Base-by-base conservation (phyloP, 225 moss, liverwort and hornwort genomes). In the Neckera pumila region DNA sequence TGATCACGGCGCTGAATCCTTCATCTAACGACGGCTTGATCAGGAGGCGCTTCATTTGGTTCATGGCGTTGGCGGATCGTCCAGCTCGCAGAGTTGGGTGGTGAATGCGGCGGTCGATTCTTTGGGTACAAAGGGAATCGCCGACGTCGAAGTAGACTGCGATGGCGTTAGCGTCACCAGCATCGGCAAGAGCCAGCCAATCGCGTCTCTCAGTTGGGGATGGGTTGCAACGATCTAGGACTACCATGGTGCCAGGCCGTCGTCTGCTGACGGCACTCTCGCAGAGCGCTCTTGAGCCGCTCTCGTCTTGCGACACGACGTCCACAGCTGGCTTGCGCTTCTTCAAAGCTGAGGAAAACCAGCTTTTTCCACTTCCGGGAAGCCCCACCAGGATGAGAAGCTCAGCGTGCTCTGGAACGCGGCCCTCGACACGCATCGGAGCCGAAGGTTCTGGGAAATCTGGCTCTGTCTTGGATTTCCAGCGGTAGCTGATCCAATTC, bases 161-260 rank as follows among this genome's bases (percentile, higher is more conserved):
- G 3, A 92, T 61, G 65, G 91, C 86, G n/a, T 92, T 91, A 22
- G 47, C 4, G 20, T 83, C 75, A 16, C 81, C 89, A 7, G 28
- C 66, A 69, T 91, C 84, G 6, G 92, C 91, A 14, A 95, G 84
- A 45, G 91, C 90, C 57, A 96, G 61, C 96, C 96, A 96, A 38
- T 88, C 89, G 56, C 64, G 86, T 36, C 96, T 82, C 83, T 96
- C 96, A 6, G 60, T 75, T 36, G 72, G 83, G 20, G 93, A 92
- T 6, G 95, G 92, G 36, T 96, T 96, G 78, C 96, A 96, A 42
- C 95, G 91, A 87, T 96, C 96, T 13, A 96, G 90, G 51, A 95
- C 36, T 18, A 93, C 88, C 84, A 81, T 75, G 62, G 72, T 95
- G 14, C 83, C 85, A 38, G 89, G 86, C 64, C 91, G 93, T 58